Conservation (phyloP, 768 basidiomycete genomes). For the Auricularia sp. region DNA sequence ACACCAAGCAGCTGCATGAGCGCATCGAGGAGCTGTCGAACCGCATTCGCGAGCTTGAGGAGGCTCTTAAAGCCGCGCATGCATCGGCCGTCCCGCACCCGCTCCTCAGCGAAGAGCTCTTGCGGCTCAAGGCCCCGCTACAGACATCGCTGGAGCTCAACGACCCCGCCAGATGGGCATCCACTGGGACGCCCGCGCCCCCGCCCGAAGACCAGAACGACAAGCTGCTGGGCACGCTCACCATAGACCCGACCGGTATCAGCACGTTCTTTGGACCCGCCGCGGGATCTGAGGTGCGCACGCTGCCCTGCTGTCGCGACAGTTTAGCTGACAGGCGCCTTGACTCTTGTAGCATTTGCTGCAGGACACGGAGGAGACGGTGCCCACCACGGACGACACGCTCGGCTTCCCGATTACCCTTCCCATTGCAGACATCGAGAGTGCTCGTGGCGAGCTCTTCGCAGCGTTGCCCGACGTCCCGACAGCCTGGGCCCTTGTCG, state of each 20-base stretch:
- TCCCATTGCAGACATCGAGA: not conserved
- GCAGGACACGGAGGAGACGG: not conserved
- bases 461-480: slow-evolving; percentile 7
- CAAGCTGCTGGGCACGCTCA: not conserved
- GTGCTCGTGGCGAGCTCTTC: not conserved
- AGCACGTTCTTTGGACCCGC: not conserved
- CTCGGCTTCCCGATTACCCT: not conserved
- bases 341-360: not conserved
- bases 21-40: slow-evolving; percentile 44
- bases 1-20: slow-evolving; percentile 62
- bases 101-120: slow-evolving; percentile 59
- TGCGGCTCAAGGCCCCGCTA: slow-evolving; percentile 66
- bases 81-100: slow-evolving; percentile 52
- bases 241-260: not conserved
- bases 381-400: not conserved
- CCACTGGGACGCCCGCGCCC: not conserved
- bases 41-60: slow-evolving; percentile 65
- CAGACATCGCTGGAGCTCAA: slow-evolving; percentile 25
- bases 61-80: slow-evolving; percentile 54
- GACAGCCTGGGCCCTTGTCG: slow-evolving; percentile 34
- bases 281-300: not conserved
- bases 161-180: not conserved
- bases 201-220: not conserved
- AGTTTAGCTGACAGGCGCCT: too few relatives aligned
- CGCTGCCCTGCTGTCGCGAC: too few relatives aligned